Evolutionary conservation across 148 eudicot species (phyloP), one percentile per base, ranked within the genome.

Genomic region (Camellia sinensis): DNA sequence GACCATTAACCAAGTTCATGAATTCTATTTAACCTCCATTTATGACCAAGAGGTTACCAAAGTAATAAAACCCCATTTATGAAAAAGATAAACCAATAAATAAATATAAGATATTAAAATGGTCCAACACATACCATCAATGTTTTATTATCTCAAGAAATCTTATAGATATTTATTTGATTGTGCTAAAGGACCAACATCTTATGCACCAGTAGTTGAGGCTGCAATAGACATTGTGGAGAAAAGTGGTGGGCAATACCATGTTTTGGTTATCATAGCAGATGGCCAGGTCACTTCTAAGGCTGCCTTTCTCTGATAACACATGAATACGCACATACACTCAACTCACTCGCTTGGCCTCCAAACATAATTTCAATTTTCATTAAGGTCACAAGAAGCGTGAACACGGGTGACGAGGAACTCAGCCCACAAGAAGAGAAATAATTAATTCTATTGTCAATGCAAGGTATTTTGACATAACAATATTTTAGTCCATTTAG

Each of bases 181-280:
- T 57, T 56, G 74, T 44, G 40, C 70, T 69, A 2, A 65, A 87
- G 89, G 89, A 75, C 89, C 89, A 67, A 87, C 89, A 72, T 87
- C 89, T 79, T 87, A 76, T 71, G 87, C 77, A 76, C 89, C 89
- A 1, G 83, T 87, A 3, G 50, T 87, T 7, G 86, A 87, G 78
- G 87, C 87, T 76, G 87, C 89, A 54, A 62, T 87, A 41, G 83
- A 76, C 69, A 87, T 84, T 59, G 89, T 87, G 69, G 89, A 87
- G 83, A 82, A 70, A 84, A 87, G 84, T 84, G 89, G 89, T 46
- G 87, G 89, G 60, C 89, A 84, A 48, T 87, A 71, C 83, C 89
- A 87, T 79, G 82, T 87, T 73, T 78, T 87, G 77, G 85, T 87
- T 57, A 82, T 87, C 22, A 76, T 87, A 62, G 89, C 89, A 66